Conservation (phyloP, 2,329 filamentous ascomycete genomes). For the Cladophialophora psammophila region DNA sequence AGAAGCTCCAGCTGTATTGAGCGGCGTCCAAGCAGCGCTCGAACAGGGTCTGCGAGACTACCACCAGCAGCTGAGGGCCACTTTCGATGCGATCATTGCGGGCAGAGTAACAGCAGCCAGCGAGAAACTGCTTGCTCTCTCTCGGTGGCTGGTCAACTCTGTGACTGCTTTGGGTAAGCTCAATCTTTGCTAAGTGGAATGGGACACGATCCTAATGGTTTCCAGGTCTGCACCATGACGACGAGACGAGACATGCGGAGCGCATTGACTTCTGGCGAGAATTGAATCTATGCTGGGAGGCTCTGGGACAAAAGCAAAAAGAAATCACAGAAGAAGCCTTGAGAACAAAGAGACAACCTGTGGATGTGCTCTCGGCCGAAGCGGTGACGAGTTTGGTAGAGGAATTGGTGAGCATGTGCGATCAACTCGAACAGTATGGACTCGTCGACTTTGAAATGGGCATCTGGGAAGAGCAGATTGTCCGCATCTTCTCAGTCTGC, state of each 20-base stretch:
- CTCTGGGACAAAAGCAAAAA: conserved; percentile 81
- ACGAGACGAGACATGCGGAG: conserved; percentile 75
- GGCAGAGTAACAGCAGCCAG: conserved; percentile 68
- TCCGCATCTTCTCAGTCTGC: conserved; percentile 54
- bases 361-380: conserved; percentile 70
- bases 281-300: conserved; percentile 92
- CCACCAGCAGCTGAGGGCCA: conserved; percentile 63
- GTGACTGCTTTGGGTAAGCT: conserved; percentile 70
- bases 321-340: conserved; percentile 70
- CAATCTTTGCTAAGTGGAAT: background rate
- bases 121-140: conserved; percentile 65
- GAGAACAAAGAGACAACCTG: conserved; percentile 64
- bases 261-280: conserved; percentile 89
- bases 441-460: conserved; percentile 97
- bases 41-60: conserved; percentile 74
- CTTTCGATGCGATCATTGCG: conserved; percentile 74
- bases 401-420: conserved; percentile 81
- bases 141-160: conserved; percentile 71
- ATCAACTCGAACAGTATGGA: conserved; percentile 87
- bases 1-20: conserved; percentile 40
- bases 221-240: conserved; percentile 74
- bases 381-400: conserved; percentile 80
- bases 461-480: conserved; percentile 92
- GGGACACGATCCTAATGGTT: conserved; percentile 14
- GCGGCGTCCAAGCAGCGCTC: conserved; percentile 58